Evolutionary conservation across 2,329 filamentous ascomycete genomes (phyloP).

Genomic region (Ascochyta lentis): DNA sequence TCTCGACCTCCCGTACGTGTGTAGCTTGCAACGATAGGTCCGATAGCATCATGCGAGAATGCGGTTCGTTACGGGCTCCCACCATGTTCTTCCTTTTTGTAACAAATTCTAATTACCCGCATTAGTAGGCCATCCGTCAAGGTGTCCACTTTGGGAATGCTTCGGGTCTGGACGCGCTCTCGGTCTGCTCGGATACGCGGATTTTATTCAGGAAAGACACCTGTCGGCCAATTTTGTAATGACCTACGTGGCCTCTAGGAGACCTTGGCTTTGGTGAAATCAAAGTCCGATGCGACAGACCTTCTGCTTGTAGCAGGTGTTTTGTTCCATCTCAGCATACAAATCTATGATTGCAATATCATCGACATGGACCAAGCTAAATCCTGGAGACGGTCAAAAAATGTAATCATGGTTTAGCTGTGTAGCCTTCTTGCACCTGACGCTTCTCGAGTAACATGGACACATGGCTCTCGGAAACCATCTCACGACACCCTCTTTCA

Average conservation of each 20-base stretch:
- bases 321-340: background rate
- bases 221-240: background rate
- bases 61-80: background rate
- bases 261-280: background rate
- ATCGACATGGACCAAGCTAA: background rate
- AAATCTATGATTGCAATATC: background rate
- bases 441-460: background rate
- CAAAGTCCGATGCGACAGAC: background rate
- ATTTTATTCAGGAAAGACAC: background rate
- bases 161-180: slow-evolving; percentile 1
- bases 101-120: background rate
- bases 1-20: background rate
- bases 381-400: background rate
- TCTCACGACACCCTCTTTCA: background rate
- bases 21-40: slow-evolving; percentile 4
- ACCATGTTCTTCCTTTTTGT: background rate
- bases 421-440: background rate
- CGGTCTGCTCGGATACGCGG: background rate
- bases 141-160: background rate
- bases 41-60: slow-evolving; percentile 1
- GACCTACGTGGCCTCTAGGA: background rate
- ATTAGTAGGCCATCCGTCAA: slow-evolving; percentile 9
- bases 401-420: background rate
- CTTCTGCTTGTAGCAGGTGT: background rate
- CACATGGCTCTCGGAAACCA: background rate